Percentiles rank a stretch among this genome's conserved stretches.
Conservation (phyloP, 306 rosid genomes). For the Dalbergia cultrata region DNA sequence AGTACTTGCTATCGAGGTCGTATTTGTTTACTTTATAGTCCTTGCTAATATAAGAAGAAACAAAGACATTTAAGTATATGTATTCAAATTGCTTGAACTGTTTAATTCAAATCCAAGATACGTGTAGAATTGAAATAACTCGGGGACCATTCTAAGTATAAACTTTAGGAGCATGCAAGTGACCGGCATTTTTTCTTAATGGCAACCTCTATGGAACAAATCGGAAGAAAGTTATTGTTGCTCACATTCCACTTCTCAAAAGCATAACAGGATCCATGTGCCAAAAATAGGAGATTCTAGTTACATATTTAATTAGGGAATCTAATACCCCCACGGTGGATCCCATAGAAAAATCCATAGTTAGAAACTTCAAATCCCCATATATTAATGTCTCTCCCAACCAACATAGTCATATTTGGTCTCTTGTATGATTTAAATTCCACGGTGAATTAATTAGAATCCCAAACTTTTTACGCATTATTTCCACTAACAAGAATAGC, state of each 20-base stretch:
- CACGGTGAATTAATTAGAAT: too few species aligned
- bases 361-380: neutral
- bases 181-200: neutral
- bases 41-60: neutral
- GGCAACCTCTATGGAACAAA: constrained; percentile 3
- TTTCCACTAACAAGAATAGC: too few species aligned
- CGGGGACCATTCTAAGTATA: neutral
- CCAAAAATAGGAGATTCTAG: neutral
- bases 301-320: neutral
- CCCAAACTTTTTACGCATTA: too few species aligned
- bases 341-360: neutral
- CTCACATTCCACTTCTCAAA: constrained; percentile 22
- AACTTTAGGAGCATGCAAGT: neutral
- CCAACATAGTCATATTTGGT: too few species aligned
- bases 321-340: neutral
- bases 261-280: constrained; percentile 2
- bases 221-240: neutral
- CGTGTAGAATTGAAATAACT: neutral
- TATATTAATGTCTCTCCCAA: neutral
- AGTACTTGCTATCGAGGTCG: neutral
- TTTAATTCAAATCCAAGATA: neutral
- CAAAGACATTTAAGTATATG: constrained; percentile 1
- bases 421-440: too few species aligned
- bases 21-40: neutral
- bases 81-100: neutral